These are phyloP conservation scores for Scalesia atractyloides DNA, from an alignment of 129 eudicot species.

Conservation along the genomic window DNA sequence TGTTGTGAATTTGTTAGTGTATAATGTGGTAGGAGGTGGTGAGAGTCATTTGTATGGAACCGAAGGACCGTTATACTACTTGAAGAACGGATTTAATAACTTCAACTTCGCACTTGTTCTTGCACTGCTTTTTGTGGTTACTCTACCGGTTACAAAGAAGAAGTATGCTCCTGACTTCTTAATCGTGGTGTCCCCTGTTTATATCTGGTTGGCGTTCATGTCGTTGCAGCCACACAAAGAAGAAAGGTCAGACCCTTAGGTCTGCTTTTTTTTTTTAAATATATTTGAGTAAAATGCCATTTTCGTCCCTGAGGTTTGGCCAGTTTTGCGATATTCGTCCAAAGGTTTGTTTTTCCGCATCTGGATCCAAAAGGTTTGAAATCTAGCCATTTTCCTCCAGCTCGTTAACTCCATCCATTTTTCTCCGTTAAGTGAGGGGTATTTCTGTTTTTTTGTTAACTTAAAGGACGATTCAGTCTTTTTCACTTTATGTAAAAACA, in stretches of 20 bases:
- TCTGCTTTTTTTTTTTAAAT: not conserved
- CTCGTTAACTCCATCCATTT: too few relatives aligned
- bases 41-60: conserved; percentile 97
- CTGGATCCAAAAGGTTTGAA: too few relatives aligned
- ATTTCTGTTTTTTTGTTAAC: too few relatives aligned
- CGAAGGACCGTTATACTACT: conserved; percentile 83
- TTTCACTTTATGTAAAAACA: too few relatives aligned
- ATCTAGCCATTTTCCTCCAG: too few relatives aligned
- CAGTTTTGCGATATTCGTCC: too few relatives aligned
- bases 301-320: too few relatives aligned
- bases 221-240: conserved; percentile 99
- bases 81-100: conserved; percentile 87
- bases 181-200: conserved; percentile 75
- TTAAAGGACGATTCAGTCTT: too few relatives aligned
- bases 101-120: conserved; percentile 84
- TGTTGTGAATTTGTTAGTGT: conserved; percentile 75
- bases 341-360: too few relatives aligned
- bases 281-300: too few relatives aligned
- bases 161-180: conserved; percentile 79
- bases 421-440: too few relatives aligned
- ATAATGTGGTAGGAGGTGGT: conserved; percentile 94
- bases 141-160: conserved; percentile 69
- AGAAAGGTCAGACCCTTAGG: conserved; percentile 66
- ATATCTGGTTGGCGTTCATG: conserved; percentile 97
- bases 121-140: conserved; percentile 75